phyloP scores from a whole-genome alignment of 306 rosid genomes.

The Ammopiptanthus mongolicus region DNA sequence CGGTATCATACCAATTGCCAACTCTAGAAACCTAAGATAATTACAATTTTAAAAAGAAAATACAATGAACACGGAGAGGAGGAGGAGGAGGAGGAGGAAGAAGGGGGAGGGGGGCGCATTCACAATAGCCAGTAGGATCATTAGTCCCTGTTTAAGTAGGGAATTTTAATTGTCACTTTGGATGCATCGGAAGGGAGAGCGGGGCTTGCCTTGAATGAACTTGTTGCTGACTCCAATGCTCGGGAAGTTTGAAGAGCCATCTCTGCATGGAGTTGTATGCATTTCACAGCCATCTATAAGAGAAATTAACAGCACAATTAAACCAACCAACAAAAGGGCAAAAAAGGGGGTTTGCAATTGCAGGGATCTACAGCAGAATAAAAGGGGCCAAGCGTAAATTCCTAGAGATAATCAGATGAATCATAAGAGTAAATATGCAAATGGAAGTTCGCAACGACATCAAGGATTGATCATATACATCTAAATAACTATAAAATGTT shows the following conservation, averaged over 20 bases:
- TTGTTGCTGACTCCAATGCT: constrained; percentile 65
- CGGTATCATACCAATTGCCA: too few relatives aligned
- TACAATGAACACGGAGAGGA: too few relatives aligned
- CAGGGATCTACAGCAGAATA: background rate
- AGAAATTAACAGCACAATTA: background rate
- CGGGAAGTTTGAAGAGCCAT: constrained; percentile 96
- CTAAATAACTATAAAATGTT: background rate
- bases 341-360: background rate
- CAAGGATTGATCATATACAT: background rate
- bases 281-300: constrained; percentile 73
- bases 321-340: background rate
- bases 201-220: constrained; percentile 37
- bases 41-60: background rate
- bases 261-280: constrained; percentile 88
- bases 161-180: constrained; percentile 58
- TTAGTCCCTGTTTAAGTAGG: constrained; percentile 37
- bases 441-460: background rate
- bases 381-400: background rate
- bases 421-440: background rate
- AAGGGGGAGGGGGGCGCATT: background rate
- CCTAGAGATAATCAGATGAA: background rate
- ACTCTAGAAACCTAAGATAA: background rate
- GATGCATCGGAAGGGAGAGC: constrained; percentile 51
- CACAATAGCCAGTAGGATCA: background rate
- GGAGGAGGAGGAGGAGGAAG: too few relatives aligned